These are phyloP conservation scores for Mollisia scopiformis DNA, from an alignment of 2,329 filamentous ascomycete genomes.

Conservation along the genomic window DNA sequence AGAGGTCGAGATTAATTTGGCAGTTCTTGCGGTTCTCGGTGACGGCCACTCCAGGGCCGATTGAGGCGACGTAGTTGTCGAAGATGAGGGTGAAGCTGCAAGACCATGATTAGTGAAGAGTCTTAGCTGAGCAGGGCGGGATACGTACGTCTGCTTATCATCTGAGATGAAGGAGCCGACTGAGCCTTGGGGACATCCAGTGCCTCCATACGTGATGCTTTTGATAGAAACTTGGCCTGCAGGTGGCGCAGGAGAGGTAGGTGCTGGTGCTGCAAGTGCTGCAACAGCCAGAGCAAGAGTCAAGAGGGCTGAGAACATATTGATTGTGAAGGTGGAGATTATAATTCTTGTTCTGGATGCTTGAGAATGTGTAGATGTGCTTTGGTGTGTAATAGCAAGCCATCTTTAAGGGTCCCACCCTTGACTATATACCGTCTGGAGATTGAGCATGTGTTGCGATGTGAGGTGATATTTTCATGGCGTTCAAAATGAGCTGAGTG, in stretches of 20 bases:
- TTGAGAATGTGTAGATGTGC: not conserved
- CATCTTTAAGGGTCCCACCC: slow-evolving; percentile 8
- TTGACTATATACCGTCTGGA: slow-evolving; percentile 20
- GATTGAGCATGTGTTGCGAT: slow-evolving; percentile 2
- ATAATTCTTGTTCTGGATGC: not conserved
- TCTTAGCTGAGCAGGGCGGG: not conserved
- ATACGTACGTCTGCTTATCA: slow-evolving; percentile 25
- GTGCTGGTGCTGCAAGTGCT: slow-evolving; percentile 16
- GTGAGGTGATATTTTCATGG: slow-evolving; percentile 11
- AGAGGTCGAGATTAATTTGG: slow-evolving; percentile 26
- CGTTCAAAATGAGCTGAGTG: slow-evolving; percentile 8
- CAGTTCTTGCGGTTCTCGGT: slow-evolving; percentile 25
- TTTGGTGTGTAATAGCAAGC: slow-evolving; percentile 1
- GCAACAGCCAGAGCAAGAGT: slow-evolving; percentile 18
- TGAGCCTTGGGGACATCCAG: slow-evolving; percentile 25
- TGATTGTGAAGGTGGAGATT: not conserved
- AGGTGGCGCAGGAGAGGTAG: not conserved
- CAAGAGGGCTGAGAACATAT: slow-evolving; percentile 20
- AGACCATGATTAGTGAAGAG: not conserved
- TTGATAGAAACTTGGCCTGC: slow-evolving; percentile 24
- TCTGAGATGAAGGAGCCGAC: slow-evolving; percentile 23
- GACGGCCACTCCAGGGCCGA: slow-evolving; percentile 19
- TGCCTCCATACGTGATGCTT: slow-evolving; percentile 23
- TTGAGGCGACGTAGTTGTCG: slow-evolving; percentile 18
- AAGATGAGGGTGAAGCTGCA: slow-evolving; percentile 29